phyloP scores from a whole-genome alignment of 495 filamentous ascomycete genomes.

The Neurospora hispaniola region DNA sequence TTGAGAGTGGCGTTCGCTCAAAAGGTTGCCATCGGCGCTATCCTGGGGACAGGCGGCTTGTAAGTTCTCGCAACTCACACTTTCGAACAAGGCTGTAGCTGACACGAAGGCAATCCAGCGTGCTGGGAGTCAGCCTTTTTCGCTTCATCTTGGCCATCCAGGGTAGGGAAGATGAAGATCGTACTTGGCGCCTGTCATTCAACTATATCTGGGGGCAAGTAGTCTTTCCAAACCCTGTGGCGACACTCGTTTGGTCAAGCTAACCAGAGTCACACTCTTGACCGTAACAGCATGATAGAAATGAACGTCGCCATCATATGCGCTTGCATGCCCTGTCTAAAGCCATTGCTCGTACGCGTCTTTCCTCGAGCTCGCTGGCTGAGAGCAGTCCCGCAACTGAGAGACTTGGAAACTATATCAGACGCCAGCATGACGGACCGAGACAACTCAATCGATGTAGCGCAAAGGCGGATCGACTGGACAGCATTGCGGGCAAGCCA shows the following conservation, averaged over 20 bases:
- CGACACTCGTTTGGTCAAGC: background rate
- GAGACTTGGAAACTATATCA: constrained; percentile 4
- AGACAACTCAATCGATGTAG: background rate
- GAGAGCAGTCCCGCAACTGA: background rate
- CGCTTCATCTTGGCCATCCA: constrained; percentile 2
- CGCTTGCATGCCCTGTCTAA: constrained; percentile 15
- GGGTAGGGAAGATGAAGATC: constrained; percentile 1
- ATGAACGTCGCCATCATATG: constrained; percentile 16
- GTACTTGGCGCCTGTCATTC: constrained; percentile 5
- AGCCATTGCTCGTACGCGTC: constrained; percentile 4
- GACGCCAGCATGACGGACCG: background rate
- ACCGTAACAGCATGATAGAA: constrained; percentile 9
- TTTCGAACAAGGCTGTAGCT: background rate
- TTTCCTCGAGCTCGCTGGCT: constrained; percentile 5
- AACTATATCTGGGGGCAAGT: constrained; percentile 17
- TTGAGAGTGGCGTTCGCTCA: constrained; percentile 3
- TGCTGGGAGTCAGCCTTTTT: constrained; percentile 14
- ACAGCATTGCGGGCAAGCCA: background rate
- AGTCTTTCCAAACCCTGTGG: background rate
- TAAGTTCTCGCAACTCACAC: background rate
- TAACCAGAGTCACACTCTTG: background rate
- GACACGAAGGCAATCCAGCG: background rate
- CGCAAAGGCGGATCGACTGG: background rate
- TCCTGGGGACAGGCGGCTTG: constrained; percentile 18
- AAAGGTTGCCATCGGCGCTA: constrained; percentile 8